Percentiles rank a stretch among this genome's conserved stretches.
phyloP scores from a whole-genome alignment of 768 basidiomycete species.

The Mrakia frigida region DNA sequence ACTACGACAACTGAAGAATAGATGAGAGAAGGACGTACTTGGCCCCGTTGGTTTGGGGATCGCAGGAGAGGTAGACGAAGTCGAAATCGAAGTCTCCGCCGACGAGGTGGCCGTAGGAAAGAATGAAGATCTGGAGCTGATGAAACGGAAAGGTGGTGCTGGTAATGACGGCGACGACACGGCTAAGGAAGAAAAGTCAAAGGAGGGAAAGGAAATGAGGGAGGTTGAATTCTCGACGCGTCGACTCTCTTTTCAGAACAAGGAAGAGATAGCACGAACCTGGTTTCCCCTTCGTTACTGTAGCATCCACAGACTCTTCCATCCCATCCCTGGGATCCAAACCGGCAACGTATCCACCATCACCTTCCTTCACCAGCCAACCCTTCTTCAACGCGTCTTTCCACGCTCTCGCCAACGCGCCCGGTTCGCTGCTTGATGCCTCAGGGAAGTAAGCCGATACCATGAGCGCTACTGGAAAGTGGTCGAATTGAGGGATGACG shows the following conservation, averaged over 20 bases:
- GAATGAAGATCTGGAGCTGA: neutral
- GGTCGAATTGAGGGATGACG: neutral
- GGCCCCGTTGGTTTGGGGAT: no score
- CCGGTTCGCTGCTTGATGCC: neutral
- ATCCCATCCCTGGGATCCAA: no score
- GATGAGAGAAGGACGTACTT: no score
- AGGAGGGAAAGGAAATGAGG: neutral
- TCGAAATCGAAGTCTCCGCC: no score
- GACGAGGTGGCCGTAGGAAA: no score
- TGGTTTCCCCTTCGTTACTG: no score
- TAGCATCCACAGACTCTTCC: no score
- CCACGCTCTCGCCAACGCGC: neutral
- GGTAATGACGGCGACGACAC: neutral
- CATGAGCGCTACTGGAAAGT: neutral
- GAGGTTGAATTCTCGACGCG: neutral
- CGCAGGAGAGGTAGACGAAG: neutral
- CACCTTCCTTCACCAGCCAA: neutral
- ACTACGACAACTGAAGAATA: no score
- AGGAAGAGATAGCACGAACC: no score
- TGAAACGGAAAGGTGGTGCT: neutral
- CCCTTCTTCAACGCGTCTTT: neutral
- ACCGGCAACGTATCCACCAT: no score
- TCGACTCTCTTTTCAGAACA: no score
- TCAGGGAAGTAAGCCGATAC: neutral
- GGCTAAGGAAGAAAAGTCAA: neutral